These are phyloP conservation scores for Globisporangium paddicum DNA, from an alignment of 352 stramenopile species.

Conservation along the genomic window DNA sequence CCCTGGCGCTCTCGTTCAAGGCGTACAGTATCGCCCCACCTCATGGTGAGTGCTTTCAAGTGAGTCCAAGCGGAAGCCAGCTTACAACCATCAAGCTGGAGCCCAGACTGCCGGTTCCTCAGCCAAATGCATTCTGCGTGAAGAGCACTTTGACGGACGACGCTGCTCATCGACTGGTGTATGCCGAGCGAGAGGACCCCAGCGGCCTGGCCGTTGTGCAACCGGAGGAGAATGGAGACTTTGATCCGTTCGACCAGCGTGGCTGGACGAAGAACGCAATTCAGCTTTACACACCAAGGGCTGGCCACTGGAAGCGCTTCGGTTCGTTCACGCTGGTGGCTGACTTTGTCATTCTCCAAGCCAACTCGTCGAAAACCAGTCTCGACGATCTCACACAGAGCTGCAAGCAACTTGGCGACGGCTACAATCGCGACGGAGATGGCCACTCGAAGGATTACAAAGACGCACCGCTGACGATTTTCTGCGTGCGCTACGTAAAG, in stretches of 20 bases:
- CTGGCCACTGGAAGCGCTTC: conserved; percentile 23
- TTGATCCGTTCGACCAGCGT: conserved; percentile 24
- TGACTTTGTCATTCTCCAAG: conserved; percentile 33
- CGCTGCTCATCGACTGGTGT: conserved; percentile 21
- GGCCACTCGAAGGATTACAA: conserved; percentile 45
- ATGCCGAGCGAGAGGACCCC: conserved; percentile 22
- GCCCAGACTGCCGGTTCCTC: conserved; percentile 1
- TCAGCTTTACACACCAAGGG: conserved; percentile 19
- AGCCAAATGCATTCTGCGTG: conserved; percentile 23
- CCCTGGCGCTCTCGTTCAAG: conserved; percentile 28
- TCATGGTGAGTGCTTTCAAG: conserved; percentile 27
- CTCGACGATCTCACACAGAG: conserved; percentile 27
- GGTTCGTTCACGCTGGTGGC: conserved; percentile 23
- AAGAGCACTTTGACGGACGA: conserved; percentile 31
- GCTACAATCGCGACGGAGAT: conserved; percentile 36
- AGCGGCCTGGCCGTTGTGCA: conserved; percentile 22
- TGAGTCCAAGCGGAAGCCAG: conserved; percentile 4
- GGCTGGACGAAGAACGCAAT: conserved; percentile 22
- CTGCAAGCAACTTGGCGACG: conserved; percentile 17
- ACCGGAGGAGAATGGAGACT: conserved; percentile 19
- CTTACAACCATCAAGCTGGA: conserved; percentile 14
- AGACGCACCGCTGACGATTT: conserved; percentile 36
- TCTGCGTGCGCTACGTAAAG: conserved; percentile 30
- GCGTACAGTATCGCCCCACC: conserved; percentile 30
- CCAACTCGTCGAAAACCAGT: conserved; percentile 13